Conservation (phyloP, 2,329 filamentous ascomycete genomes). For the Arthrobotrys iridis region DNA sequence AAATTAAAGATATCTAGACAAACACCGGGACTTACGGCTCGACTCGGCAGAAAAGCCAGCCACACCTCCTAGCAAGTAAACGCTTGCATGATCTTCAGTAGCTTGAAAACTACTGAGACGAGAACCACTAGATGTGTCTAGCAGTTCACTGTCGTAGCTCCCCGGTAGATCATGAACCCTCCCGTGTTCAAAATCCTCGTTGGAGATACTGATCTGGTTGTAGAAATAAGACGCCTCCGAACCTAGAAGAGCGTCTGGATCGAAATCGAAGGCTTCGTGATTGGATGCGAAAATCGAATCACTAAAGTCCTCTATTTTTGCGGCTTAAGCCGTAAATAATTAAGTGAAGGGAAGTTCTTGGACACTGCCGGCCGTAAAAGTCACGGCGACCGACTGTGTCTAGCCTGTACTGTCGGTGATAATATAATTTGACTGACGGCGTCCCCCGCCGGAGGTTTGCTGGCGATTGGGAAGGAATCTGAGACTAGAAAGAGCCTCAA, state of each 20-base stretch:
- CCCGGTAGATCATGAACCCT: slow-evolving; percentile 11
- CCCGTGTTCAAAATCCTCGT: slow-evolving; percentile 17
- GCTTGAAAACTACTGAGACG: slow-evolving; percentile 27
- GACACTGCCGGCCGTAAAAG: not conserved
- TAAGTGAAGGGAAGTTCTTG: not conserved
- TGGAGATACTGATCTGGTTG: slow-evolving; percentile 29
- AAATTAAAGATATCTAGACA: not conserved
- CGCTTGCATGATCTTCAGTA: slow-evolving; percentile 32
- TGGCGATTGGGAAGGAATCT: not conserved
- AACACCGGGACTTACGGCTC: slow-evolving; percentile 18
- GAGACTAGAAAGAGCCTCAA: not conserved
- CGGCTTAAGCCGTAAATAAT: not conserved
- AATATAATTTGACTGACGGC: not conserved
- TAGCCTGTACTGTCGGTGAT: not conserved
- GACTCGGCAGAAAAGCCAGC: slow-evolving; percentile 31
- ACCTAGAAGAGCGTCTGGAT: not conserved
- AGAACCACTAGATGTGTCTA: slow-evolving; percentile 29
- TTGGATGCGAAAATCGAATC: not conserved
- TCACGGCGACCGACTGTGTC: not conserved
- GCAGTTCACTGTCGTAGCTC: slow-evolving; percentile 29
- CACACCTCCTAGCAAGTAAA: not conserved
- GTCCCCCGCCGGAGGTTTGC: not conserved
- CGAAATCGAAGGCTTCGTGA: not conserved
- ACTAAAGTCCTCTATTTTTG: not conserved
- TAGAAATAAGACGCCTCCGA: not conserved